phyloP scores from a whole-genome alignment of 768 basidiomycete genomes.

The Lactarius sanguifluus region DNA sequence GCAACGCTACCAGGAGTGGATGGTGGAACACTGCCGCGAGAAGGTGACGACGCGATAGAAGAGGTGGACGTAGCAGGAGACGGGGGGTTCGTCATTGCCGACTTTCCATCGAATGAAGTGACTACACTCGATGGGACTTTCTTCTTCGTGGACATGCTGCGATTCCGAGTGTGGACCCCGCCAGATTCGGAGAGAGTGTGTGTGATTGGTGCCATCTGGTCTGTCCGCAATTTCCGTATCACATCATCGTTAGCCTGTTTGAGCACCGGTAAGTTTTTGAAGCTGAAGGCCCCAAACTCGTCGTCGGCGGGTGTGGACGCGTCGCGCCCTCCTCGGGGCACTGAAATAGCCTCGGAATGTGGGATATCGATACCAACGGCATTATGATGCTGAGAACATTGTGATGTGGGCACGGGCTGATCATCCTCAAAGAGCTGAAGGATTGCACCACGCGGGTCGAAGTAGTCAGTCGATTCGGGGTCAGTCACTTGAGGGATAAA shows the following conservation, averaged over 20 bases:
- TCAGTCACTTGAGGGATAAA: constrained; percentile 96
- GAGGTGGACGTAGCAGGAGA: constrained; percentile 91
- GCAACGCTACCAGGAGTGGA: constrained; percentile 64
- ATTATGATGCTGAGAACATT: constrained; percentile 47
- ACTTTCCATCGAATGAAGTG: constrained; percentile 61
- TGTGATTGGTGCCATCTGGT: constrained; percentile 76
- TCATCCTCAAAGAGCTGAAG: constrained; percentile 92
- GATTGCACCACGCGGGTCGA: constrained; percentile 92
- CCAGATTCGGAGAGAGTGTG: constrained; percentile 70
- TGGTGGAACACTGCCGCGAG: constrained; percentile 69
- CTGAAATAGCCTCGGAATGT: constrained; percentile 31
- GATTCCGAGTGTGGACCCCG: constrained; percentile 59
- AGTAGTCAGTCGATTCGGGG: constrained; percentile 99
- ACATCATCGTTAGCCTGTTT: constrained; percentile 99
- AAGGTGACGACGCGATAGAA: constrained; percentile 87
- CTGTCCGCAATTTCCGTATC: constrained; percentile 91
- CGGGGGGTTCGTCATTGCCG: constrained; percentile 71
- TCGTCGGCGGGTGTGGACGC: constrained; percentile 62
- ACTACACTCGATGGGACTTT: constrained; percentile 83
- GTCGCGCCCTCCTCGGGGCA: constrained; percentile 35
- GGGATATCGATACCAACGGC: constrained; percentile 34
- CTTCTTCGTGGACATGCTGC: constrained; percentile 72
- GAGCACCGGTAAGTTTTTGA: constrained; percentile 93
- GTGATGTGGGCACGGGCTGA: constrained; percentile 58
- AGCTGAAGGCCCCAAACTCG: constrained; percentile 97